Evolutionary conservation across 805 yeast species (phyloP), one percentile per base, ranked within the genome.

Genomic region (Metschnikowia henanensis): DNA sequence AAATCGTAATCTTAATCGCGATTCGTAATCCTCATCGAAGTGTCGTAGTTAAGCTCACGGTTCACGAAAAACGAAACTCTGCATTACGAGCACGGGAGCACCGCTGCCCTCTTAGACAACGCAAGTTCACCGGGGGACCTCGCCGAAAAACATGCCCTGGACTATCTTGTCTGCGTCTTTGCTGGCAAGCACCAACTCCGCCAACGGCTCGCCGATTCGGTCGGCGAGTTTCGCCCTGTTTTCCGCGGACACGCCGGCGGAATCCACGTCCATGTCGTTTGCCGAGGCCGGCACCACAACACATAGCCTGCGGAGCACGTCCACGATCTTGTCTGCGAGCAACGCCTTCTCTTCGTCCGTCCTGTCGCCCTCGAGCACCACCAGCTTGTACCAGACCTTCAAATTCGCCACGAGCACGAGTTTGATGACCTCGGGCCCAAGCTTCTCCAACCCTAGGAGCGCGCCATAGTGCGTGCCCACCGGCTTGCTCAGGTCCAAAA

Each of bases 391-490:
- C 99, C 99, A 94, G 45, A 83, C 80, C 51, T 81, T 77, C 47
- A 92, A 65, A 62, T 94, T 94, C 0, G 97, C 97, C 30, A 92
- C 70, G 42, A 94, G 74, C 1, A 88, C 78, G 34, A 92, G 83
- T 52, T 96, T 77, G 29, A 92, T 79, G 8, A 94, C 95, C 64
- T 94, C 98, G 5, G 83, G 72, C 3, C 97, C 99, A 57, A 94
- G 68, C 16, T 84, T 88, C 44, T 80, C 77, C 56, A 94, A 75
- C 5, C 98, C 99, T 37, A 80, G 77, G 23, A 95, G 76, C 4
- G 97, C 84, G 30, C 99, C 99, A 56, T 86, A 94, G 49, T 90
- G 89, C 0, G 98, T 89, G 2, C 96, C 96, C 13, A 84, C 73
- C 0, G 95, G 90, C 53, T 86, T 83, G 29, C 84, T 79, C 6